Evolutionary conservation across 2,329 filamentous ascomycete species (phyloP), one percentile per base, ranked within the genome.

Genomic region (Nemania sp.): DNA sequence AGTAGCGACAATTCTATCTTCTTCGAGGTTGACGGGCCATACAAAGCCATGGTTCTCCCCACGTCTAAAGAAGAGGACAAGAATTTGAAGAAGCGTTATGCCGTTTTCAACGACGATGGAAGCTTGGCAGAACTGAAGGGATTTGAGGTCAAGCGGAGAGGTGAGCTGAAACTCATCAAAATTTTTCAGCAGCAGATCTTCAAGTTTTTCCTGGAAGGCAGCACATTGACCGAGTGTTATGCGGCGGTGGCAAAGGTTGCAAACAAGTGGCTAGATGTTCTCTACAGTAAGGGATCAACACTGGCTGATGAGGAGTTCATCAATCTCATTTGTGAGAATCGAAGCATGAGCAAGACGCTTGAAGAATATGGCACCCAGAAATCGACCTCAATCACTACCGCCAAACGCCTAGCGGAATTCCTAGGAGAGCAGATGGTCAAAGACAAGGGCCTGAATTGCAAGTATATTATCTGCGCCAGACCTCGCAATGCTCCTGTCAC

Each of bases 141-240:
- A 5, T 99, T 99, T 72, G 95, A 99, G 72, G 88, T 99, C 67
- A 99, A 99, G 81, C 89, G 95, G 74, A 86, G 95, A 85, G 95
- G 95, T 81, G 95, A 99, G 78, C 80, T 99, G 68, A 99, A 99
- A 79, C 88, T 99, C 68, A 99, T 99, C 84, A 99, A 99, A 78
- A 99, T 98, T 73, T 99, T 99, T 75, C 95, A 99, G 76, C 92
- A 95, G 62, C 95, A 99, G 72, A 97, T 99, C 67, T 99, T 99
- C 88, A 97, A 97, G 74, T 98, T 99, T 78, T 99, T 99, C 79
- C 80, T 99, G 5, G 94, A 99, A 72, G 95, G 95, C 6, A 84
- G 86, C 3, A 96, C 92, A 0, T 82, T 99, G 47, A 81, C 88
- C 2, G 93, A 98, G 73, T 97, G 92, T 17, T 99, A 99, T 72